Percentiles rank a stretch among this genome's conserved stretches.
phyloP scores from a whole-genome alignment of 352 stramenopile genomes.

The Pythium monospermum region DNA sequence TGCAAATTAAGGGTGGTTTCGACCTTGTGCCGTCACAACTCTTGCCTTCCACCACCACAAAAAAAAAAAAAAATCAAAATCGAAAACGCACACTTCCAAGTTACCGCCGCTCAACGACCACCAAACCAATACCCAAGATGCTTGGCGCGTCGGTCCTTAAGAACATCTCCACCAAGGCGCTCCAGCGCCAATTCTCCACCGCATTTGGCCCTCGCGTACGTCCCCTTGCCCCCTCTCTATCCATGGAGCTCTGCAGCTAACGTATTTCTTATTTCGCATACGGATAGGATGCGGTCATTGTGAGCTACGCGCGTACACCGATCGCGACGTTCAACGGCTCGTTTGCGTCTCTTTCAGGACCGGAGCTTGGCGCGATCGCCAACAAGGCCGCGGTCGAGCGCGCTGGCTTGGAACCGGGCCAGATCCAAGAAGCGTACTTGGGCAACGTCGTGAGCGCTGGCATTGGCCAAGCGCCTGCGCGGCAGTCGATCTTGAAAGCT shows the following conservation, averaged over 20 bases:
- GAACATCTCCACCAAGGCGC: constrained; percentile 21
- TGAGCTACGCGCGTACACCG: constrained; percentile 92
- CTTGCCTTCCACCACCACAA: background rate
- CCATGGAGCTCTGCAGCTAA: background rate
- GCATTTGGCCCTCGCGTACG: constrained; percentile 32
- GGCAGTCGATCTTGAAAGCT: constrained; percentile 82
- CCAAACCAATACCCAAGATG: constrained; percentile 11
- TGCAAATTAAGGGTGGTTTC: constrained; percentile 6
- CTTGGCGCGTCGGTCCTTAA: constrained; percentile 23
- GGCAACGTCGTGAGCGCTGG: constrained; percentile 93
- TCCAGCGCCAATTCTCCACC: constrained; percentile 41
- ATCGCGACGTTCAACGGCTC: constrained; percentile 90
- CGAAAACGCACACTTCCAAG: too few species aligned
- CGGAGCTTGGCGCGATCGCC: constrained; percentile 85
- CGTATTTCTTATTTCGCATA: too few species aligned
- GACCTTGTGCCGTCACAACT: background rate
- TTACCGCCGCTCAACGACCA: background rate
- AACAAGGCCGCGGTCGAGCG: constrained; percentile 61
- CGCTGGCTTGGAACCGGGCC: constrained; percentile 33
- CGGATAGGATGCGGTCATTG: constrained; percentile 93
- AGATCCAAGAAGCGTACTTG: constrained; percentile 93
- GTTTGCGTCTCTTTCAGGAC: constrained; percentile 76
- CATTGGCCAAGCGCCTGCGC: constrained; percentile 92
- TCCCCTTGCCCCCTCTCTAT: background rate
- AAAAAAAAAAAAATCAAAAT: too few species aligned